A percentile compares a stretch with the other conserved stretches of the same genome.
Evolutionary conservation across 2,329 filamentous ascomycete genomes (phyloP).

Genomic region (Fusarium multiceps): DNA sequence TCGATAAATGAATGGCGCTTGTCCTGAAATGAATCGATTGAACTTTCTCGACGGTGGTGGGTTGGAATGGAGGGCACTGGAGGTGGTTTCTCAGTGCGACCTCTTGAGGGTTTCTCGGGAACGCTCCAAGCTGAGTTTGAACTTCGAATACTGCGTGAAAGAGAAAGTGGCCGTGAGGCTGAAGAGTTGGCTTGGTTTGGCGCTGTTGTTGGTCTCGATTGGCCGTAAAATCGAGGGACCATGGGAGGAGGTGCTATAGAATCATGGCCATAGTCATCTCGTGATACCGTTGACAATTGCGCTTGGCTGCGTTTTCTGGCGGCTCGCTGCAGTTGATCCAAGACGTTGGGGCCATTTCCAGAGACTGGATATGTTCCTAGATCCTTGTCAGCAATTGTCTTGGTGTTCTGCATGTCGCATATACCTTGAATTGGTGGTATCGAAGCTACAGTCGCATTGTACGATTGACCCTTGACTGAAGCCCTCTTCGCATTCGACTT

Average conservation of each 20-base stretch:
- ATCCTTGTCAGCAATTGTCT: neutral
- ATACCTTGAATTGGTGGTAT: slow-evolving; percentile 43
- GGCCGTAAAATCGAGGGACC: slow-evolving; percentile 30
- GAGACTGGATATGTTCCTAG: slow-evolving; percentile 45
- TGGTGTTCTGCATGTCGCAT: neutral
- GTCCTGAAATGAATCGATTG: slow-evolving; percentile 32
- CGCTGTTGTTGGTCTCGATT: slow-evolving; percentile 37
- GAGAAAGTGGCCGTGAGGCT: slow-evolving; percentile 28
- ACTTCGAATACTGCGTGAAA: slow-evolving; percentile 35
- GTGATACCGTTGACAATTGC: slow-evolving; percentile 29
- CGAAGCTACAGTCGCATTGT: slow-evolving; percentile 42
- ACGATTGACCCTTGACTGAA: slow-evolving; percentile 41
- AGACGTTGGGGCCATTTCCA: slow-evolving; percentile 43
- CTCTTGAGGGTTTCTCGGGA: slow-evolving; percentile 24
- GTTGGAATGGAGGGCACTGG: slow-evolving; percentile 41
- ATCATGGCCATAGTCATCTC: slow-evolving; percentile 5
- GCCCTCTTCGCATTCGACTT: slow-evolving; percentile 27
- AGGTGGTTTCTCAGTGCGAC: slow-evolving; percentile 26
- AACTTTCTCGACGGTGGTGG: slow-evolving; percentile 38
- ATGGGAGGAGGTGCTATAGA: slow-evolving; percentile 33
- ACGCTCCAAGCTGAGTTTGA: slow-evolving; percentile 33
- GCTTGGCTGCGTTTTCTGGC: slow-evolving; percentile 44
- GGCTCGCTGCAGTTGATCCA: slow-evolving; percentile 44
- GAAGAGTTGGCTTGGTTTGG: slow-evolving; percentile 26
- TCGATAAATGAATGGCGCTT: slow-evolving; percentile 55